Conservation (phyloP, 441 rosid species). For the Sinapis alba region DNA sequence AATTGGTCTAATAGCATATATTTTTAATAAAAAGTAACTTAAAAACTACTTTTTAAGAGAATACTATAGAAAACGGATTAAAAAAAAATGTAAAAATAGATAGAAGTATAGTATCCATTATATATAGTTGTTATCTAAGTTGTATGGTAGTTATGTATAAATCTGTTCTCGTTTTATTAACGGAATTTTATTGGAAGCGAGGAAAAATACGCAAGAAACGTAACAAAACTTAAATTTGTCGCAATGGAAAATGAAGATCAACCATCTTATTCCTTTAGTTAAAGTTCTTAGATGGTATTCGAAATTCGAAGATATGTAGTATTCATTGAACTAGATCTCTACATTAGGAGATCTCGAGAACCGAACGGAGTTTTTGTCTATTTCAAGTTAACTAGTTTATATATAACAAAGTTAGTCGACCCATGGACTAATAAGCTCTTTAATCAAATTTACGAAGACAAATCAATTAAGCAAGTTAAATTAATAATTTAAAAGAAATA, state of each 20-base stretch:
- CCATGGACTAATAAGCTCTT: slow-evolving; percentile 1
- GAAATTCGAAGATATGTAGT: not conserved
- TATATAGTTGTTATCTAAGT: not conserved
- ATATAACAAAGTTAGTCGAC: slow-evolving; percentile 9
- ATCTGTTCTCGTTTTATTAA: not conserved
- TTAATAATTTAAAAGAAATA: slow-evolving; percentile 2
- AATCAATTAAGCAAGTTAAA: slow-evolving; percentile 15
- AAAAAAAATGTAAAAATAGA: not conserved
- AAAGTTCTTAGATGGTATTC: not conserved
- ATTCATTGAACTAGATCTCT: not conserved
- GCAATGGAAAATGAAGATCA: not conserved
- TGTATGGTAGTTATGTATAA: not conserved
- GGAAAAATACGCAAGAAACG: not conserved
- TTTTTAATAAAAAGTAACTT: no score
- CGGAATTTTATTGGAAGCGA: not conserved
- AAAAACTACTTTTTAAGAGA: no score
- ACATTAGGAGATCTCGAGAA: not conserved
- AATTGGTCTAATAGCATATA: no score
- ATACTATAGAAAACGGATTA: no score
- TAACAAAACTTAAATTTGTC: not conserved
- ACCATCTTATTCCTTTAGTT: not conserved
- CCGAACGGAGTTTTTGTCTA: not conserved
- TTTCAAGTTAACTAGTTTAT: not conserved
- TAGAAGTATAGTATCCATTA: not conserved
- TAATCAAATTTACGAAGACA: slow-evolving; percentile 20